These are phyloP conservation scores for Coemansia sp. DNA, from an alignment of 371 early-diverging fungal species.

Conservation along the genomic window DNA sequence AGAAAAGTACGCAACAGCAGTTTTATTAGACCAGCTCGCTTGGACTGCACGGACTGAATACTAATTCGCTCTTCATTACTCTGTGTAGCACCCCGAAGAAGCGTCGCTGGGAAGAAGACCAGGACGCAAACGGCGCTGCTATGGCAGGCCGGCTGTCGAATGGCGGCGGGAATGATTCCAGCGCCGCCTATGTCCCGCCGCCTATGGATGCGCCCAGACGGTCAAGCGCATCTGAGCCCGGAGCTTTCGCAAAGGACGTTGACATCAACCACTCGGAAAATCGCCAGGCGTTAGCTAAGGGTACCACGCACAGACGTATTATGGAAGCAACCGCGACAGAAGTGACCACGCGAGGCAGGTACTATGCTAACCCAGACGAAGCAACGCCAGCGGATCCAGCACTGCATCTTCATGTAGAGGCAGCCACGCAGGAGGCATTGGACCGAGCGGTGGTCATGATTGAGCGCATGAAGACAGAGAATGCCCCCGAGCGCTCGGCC, in stretches of 20 bases:
- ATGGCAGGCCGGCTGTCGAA: background rate
- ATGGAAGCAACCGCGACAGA: slow-evolving; percentile 50
- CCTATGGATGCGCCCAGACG: slow-evolving; percentile 3
- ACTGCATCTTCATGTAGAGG: slow-evolving; percentile 73
- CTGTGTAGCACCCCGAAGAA: slow-evolving; percentile 11
- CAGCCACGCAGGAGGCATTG: slow-evolving; percentile 63
- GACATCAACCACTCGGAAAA: slow-evolving; percentile 82
- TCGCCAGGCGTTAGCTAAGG: slow-evolving; percentile 76
- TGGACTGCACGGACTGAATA: background rate
- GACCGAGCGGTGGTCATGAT: slow-evolving; percentile 71
- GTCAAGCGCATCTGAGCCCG: background rate
- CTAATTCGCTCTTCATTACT: background rate
- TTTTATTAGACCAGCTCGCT: no score
- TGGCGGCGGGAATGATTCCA: background rate
- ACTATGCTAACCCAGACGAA: slow-evolving; percentile 68
- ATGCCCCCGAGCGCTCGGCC: slow-evolving; percentile 36
- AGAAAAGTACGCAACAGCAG: no score
- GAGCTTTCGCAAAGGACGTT: slow-evolving; percentile 58
- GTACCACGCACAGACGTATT: slow-evolving; percentile 61
- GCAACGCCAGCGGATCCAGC: slow-evolving; percentile 78
- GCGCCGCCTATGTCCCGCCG: background rate
- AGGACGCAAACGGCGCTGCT: background rate
- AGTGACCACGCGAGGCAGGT: slow-evolving; percentile 82
- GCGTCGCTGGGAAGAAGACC: slow-evolving; percentile 25
- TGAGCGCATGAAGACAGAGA: slow-evolving; percentile 69